These are phyloP conservation scores for Cucumis sativus DNA, from an alignment of 306 rosid species.

Conservation along the genomic window DNA sequence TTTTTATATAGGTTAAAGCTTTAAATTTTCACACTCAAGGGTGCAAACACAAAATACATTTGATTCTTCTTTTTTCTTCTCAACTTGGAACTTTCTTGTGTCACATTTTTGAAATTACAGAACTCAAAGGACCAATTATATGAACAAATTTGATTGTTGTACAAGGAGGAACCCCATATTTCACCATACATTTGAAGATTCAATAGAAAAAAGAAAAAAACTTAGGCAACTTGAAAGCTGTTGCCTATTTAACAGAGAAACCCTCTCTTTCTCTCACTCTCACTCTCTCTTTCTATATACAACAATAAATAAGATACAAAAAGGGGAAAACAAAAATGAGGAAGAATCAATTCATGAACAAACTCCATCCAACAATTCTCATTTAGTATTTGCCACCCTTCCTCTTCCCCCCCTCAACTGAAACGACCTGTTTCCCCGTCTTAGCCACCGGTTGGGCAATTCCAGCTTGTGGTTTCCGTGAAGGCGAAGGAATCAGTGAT, in stretches of 20 bases:
- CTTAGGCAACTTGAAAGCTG: slow-evolving; percentile 18
- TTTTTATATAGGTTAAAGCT: too few relatives aligned
- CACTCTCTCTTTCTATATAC: slow-evolving; percentile 17
- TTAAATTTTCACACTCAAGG: background rate
- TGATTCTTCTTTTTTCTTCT: background rate
- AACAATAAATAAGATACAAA: slow-evolving; percentile 20
- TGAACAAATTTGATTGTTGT: slow-evolving; percentile 9
- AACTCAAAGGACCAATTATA: background rate
- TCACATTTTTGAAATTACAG: background rate
- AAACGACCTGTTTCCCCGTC: slow-evolving; percentile 26
- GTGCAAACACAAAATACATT: background rate
- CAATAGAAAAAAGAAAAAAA: slow-evolving; percentile 6
- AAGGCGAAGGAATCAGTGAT: slow-evolving; percentile 61
- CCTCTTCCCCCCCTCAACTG: slow-evolving; percentile 39
- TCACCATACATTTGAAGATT: slow-evolving; percentile 17
- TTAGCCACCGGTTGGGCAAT: slow-evolving; percentile 20
- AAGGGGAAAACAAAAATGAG: background rate
- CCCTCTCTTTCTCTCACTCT: background rate
- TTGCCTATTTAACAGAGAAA: slow-evolving; percentile 16
- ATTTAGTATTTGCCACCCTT: slow-evolving; percentile 39
- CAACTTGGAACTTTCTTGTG: background rate
- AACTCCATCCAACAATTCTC: slow-evolving; percentile 12
- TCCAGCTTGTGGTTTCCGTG: slow-evolving; percentile 37
- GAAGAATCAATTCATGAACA: slow-evolving; percentile 11
- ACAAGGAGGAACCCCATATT: slow-evolving; percentile 4